Conservation (phyloP, 176 grass and related monocot species). For the Poa annua region DNA sequence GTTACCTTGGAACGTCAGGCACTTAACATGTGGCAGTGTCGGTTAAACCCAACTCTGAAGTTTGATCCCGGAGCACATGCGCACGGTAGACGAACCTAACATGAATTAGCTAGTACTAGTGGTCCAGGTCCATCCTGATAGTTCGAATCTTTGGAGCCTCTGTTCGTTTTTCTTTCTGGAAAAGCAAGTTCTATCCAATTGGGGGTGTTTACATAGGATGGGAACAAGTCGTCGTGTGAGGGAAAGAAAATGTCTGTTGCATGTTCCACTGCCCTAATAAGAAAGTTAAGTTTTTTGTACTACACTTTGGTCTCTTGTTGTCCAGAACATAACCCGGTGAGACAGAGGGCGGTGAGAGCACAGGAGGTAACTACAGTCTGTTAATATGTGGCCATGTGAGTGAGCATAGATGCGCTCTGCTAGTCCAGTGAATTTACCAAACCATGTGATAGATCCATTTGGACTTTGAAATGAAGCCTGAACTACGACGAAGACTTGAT, state of each 20-base stretch:
- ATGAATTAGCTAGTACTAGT: conserved; percentile 1
- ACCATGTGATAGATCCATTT: conserved; percentile 8
- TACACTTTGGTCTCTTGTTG: neutral
- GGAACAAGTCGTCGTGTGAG: conserved; percentile 25
- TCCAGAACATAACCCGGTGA: neutral
- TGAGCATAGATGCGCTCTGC: neutral
- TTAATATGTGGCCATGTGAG: conserved; percentile 31
- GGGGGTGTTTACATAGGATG: conserved; percentile 23
- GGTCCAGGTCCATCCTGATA: conserved; percentile 6
- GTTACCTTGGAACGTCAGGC: neutral
- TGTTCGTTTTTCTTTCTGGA: conserved; percentile 7
- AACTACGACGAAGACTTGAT: neutral
- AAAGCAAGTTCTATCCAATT: neutral
- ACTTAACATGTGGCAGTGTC: conserved; percentile 34
- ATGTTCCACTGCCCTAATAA: neutral
- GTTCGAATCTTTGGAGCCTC: conserved; percentile 5
- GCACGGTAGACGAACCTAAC: neutral
- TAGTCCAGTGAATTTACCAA: neutral
- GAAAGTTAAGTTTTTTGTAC: neutral
- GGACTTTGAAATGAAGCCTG: conserved; percentile 4
- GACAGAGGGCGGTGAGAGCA: neutral
- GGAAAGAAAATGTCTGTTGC: neutral
- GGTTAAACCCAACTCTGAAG: conserved; percentile 9
- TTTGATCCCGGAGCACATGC: conserved; percentile 40
- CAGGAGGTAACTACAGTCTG: neutral